A percentile compares a stretch with the other conserved stretches of the same genome.
Conservation (phyloP, 345 rosid species). For the Syzygium oleosum region DNA sequence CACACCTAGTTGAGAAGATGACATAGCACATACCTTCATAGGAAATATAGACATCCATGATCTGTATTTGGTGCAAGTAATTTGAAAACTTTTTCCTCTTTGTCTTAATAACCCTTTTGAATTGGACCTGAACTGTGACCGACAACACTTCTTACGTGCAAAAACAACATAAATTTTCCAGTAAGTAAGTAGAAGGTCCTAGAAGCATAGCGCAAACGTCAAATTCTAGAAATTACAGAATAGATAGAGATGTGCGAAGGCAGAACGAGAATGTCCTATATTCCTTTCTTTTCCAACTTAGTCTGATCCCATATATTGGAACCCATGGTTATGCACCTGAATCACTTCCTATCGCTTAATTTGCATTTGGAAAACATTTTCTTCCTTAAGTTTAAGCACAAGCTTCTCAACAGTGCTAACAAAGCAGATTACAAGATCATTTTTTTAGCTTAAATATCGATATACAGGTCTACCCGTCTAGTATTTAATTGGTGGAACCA, state of each 20-base stretch:
- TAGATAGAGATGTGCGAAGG: fast-evolving
- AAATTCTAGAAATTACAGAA: fast-evolving
- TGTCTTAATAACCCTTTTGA: background rate
- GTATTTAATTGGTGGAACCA: background rate
- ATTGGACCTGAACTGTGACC: background rate
- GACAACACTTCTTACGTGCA: background rate
- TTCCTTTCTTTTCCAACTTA: background rate
- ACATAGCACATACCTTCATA: background rate
- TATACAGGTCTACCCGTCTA: background rate
- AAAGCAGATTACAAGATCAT: background rate
- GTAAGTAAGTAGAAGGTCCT: background rate
- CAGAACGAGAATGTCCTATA: fast-evolving
- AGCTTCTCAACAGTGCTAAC: background rate
- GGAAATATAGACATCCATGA: background rate
- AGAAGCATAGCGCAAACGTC: background rate
- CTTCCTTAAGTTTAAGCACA: background rate
- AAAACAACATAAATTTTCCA: background rate
- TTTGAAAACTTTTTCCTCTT: background rate
- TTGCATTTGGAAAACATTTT: too few species aligned
- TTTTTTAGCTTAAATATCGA: background rate
- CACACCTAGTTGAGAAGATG: background rate
- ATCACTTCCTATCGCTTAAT: too few species aligned
- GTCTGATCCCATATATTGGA: too few species aligned
- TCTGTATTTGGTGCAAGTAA: background rate
- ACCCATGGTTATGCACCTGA: too few species aligned